Percentiles rank a stretch among this genome's conserved stretches.
Conservation (phyloP, 2,329 filamentous ascomycete species). For the Pseudogymnoascus sp. region DNA sequence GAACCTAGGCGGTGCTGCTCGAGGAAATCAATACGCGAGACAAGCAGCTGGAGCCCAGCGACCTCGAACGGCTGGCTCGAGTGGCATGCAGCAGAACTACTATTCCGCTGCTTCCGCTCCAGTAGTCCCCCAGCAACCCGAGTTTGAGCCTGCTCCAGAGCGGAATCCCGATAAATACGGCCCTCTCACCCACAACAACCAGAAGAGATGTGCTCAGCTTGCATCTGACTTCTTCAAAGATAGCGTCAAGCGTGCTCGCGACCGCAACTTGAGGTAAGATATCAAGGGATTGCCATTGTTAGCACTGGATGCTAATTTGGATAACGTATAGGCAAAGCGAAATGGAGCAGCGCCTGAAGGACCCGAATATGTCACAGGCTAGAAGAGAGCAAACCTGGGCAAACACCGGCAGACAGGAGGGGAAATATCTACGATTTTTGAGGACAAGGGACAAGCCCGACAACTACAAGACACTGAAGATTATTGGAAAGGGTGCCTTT, state of each 20-base stretch:
- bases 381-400: slow-evolving; percentile 80
- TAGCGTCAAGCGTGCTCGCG: slow-evolving; percentile 89
- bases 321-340: slow-evolving; percentile 65
- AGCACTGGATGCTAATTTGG: neutral
- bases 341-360: slow-evolving; percentile 75
- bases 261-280: slow-evolving; percentile 82
- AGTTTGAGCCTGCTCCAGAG: slow-evolving; percentile 72
- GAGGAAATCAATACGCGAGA: slow-evolving; percentile 62
- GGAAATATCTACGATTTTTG: slow-evolving; percentile 86
- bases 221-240: slow-evolving; percentile 96
- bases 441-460: slow-evolving; percentile 87
- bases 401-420: slow-evolving; percentile 78
- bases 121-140: slow-evolving; percentile 46
- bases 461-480: slow-evolving; percentile 94
- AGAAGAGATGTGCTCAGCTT: slow-evolving; percentile 60
- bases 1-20: slow-evolving; percentile 69
- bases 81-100: slow-evolving; percentile 56
- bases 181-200: slow-evolving; percentile 55
- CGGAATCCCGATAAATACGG: slow-evolving; percentile 77
- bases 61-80: slow-evolving; percentile 72
- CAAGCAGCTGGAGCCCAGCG: slow-evolving; percentile 62
- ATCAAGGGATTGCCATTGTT: neutral
- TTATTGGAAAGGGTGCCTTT: slow-evolving; percentile 98
- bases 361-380: slow-evolving; percentile 63
- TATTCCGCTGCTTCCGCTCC: slow-evolving; percentile 65